Evolutionary conservation across 2,329 filamentous ascomycete species (phyloP).

Genomic region (Penicillium palitans): DNA sequence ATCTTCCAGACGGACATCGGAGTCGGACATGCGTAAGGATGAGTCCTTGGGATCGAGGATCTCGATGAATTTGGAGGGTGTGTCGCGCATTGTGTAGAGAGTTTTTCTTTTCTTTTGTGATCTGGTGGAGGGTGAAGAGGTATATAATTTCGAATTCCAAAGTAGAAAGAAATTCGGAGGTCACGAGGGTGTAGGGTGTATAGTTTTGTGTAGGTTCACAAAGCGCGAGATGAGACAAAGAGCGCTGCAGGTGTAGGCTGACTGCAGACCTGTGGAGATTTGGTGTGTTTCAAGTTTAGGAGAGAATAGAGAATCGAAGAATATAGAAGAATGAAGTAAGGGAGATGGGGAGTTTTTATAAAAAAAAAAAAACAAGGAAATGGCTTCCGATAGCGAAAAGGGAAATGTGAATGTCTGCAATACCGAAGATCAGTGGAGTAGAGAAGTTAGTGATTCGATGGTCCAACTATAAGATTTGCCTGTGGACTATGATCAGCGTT

Average conservation of each 20-base stretch:
- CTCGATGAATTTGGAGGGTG: conserved; percentile 46
- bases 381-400: conserved; percentile 2
- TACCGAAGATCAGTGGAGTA: conserved; percentile 10
- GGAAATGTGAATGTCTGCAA: not conserved
- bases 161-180: not conserved
- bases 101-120: not conserved
- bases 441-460: conserved; percentile 1
- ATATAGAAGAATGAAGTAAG: not conserved
- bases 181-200: conserved; percentile 5
- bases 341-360: not conserved
- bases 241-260: conserved; percentile 16
- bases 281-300: conserved; percentile 2
- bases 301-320: not conserved
- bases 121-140: not conserved
- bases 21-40: conserved; percentile 37
- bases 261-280: conserved; percentile 4
- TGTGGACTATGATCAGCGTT: conserved; percentile 15
- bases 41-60: conserved; percentile 43
- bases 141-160: not conserved
- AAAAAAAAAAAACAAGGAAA: not conserved
- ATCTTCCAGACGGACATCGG: conserved; percentile 46
- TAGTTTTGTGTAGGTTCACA: not conserved
- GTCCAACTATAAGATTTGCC: conserved; percentile 4
- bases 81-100: conserved; percentile 32
- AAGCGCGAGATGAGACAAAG: conserved; percentile 19